Percentiles rank a stretch among this genome's conserved stretches.
phyloP scores from a whole-genome alignment of 169 alveolate species.

The Plasmodium gallinaceum region DNA sequence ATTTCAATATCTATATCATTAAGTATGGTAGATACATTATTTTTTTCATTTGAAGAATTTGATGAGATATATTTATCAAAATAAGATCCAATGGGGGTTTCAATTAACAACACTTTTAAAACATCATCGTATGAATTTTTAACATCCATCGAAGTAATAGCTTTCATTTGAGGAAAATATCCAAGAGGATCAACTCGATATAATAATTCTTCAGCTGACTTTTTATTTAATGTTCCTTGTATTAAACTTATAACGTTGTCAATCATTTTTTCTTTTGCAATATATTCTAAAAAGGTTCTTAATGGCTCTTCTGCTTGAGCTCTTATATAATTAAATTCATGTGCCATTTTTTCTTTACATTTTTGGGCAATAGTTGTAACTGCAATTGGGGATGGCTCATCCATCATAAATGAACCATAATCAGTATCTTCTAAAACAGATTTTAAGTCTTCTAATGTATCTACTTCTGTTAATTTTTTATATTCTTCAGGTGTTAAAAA shows the following conservation, averaged over 20 bases:
- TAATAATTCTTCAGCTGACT: slow-evolving; percentile 91
- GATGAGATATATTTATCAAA: slow-evolving; percentile 81
- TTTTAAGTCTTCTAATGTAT: slow-evolving; percentile 92
- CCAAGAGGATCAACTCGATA: slow-evolving; percentile 98
- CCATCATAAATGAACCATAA: slow-evolving; percentile 95
- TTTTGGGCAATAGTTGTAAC: slow-evolving; percentile 92
- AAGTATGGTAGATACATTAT: slow-evolving; percentile 76
- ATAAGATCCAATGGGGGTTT: slow-evolving; percentile 97
- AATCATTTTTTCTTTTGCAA: slow-evolving; percentile 96
- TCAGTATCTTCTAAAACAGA: slow-evolving; percentile 98
- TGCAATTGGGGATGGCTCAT: slow-evolving; percentile 94
- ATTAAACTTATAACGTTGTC: slow-evolving; percentile 98
- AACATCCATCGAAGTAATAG: slow-evolving; percentile 94
- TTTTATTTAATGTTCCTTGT: slow-evolving; percentile 97
- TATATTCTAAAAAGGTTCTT: slow-evolving; percentile 89
- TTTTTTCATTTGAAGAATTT: slow-evolving; percentile 73
- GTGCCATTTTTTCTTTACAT: slow-evolving; percentile 96
- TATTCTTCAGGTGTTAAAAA: slow-evolving; percentile 96
- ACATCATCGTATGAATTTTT: slow-evolving; percentile 96
- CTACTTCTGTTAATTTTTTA: slow-evolving; percentile 89
- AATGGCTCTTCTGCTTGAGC: slow-evolving; percentile 92
- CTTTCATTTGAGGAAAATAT: slow-evolving; percentile 97
- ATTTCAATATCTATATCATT: slow-evolving; percentile 89
- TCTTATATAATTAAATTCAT: slow-evolving; percentile 93
- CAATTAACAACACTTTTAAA: slow-evolving; percentile 96